These are phyloP conservation scores for Paraleonurus japonicus DNA, from an alignment of 257 asterid species.

Conservation along the genomic window DNA sequence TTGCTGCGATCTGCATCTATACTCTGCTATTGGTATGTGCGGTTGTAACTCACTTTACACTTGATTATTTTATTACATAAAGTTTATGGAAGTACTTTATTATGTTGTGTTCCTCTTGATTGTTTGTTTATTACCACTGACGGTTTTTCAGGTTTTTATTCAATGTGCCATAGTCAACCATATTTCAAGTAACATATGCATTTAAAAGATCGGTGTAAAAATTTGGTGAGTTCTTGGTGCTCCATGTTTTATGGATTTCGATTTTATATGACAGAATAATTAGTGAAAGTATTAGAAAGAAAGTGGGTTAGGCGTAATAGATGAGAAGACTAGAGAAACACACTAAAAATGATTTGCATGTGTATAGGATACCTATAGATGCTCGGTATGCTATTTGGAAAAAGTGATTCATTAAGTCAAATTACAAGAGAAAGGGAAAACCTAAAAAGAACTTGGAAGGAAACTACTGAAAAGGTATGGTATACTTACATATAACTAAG, in stretches of 20 bases:
- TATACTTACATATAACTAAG: neutral
- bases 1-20: constrained; percentile 72
- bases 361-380: neutral
- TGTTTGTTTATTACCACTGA: constrained; percentile 11
- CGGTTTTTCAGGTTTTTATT: neutral
- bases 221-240: constrained; percentile 7
- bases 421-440: neutral
- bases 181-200: neutral
- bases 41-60: constrained; percentile 2
- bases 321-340: neutral
- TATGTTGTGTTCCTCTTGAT: constrained; percentile 5
- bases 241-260: neutral
- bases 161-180: neutral
- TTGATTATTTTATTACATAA: neutral
- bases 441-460: neutral
- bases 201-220: neutral
- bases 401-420: neutral
- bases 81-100: constrained; percentile 3
- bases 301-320: neutral
- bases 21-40: constrained; percentile 84
- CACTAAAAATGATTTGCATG: neutral
- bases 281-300: neutral
- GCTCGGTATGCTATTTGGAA: neutral
- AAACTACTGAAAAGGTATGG: neutral
- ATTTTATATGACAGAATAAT: neutral